Percentiles rank a stretch among this genome's conserved stretches.
Conservation (phyloP, 2,329 filamentous ascomycete species). For the Nannizziopsis arthrosporioides region DNA sequence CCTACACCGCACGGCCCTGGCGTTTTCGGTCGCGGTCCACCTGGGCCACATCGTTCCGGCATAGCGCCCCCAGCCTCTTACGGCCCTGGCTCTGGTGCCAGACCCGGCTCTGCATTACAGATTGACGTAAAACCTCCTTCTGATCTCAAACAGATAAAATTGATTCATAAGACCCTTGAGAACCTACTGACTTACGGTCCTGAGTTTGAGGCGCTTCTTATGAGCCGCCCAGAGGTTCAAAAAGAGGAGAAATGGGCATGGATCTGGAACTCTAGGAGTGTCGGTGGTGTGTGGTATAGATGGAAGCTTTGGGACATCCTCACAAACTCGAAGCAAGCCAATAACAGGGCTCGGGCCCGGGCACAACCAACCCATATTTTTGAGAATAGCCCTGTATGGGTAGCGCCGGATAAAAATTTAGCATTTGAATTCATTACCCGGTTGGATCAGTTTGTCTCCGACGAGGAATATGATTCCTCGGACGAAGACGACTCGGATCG, state of each 20-base stretch:
- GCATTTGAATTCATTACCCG: constrained; percentile 68
- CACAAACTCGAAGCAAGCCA: constrained; percentile 46
- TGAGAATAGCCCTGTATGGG: constrained; percentile 67
- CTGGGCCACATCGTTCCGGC: constrained; percentile 44
- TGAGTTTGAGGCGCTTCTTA: constrained; percentile 82
- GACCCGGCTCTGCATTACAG: constrained; percentile 44
- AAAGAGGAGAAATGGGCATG: constrained; percentile 84
- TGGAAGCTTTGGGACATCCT: constrained; percentile 82
- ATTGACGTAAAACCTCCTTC: constrained; percentile 64
- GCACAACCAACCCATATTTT: constrained; percentile 51
- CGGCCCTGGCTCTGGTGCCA: constrained; percentile 36
- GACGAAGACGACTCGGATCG: constrained; percentile 60
- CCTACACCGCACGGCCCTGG: constrained; percentile 42
- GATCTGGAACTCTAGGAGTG: constrained; percentile 75
- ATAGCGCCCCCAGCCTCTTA: constrained; percentile 72
- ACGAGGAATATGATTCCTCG: constrained; percentile 74
- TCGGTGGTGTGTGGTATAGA: constrained; percentile 78
- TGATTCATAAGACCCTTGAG: constrained; percentile 84
- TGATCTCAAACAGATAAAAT: constrained; percentile 64
- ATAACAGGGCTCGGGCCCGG: constrained; percentile 18
- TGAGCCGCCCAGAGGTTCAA: constrained; percentile 75
- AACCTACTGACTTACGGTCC: constrained; percentile 65
- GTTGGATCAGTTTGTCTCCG: constrained; percentile 68
- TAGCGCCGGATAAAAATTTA: constrained; percentile 58
- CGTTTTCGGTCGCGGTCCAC: constrained; percentile 26